Evolutionary conservation across 495 filamentous ascomycete genomes (phyloP).

Genomic region (Neurospora sp.): DNA sequence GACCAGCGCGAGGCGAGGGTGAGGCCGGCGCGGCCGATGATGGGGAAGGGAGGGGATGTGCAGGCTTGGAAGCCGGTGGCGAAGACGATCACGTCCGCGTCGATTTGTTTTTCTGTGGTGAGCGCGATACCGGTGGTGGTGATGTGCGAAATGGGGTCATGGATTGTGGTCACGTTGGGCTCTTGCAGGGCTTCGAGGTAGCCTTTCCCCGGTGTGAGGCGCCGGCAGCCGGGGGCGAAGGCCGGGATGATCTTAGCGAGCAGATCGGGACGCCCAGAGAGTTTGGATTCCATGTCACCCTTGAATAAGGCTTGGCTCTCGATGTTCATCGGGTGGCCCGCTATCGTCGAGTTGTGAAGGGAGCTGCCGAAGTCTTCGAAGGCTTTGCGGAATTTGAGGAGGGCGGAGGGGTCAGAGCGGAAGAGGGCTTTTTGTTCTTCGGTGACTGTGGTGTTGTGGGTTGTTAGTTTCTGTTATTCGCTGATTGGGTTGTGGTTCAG

Average conservation of each 20-base stretch:
- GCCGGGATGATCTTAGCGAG: constrained; percentile 37
- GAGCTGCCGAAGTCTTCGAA: constrained; percentile 30
- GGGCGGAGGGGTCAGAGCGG: constrained; percentile 17
- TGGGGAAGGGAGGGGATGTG: constrained; percentile 48
- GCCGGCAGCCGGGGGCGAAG: constrained; percentile 58
- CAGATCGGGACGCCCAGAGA: constrained; percentile 27
- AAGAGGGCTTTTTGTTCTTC: constrained; percentile 24
- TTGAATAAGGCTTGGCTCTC: constrained; percentile 13
- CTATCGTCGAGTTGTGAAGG: constrained; percentile 28
- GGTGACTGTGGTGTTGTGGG: constrained; percentile 17
- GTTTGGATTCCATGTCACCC: constrained; percentile 21
- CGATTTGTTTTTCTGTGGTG: constrained; percentile 21
- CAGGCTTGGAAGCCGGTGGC: constrained; percentile 57
- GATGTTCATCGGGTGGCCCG: constrained; percentile 22
- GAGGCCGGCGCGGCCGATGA: constrained; percentile 41
- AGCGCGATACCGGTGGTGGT: constrained; percentile 36
- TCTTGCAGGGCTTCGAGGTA: constrained; percentile 59
- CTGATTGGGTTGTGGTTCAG: neutral
- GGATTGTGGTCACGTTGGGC: constrained; percentile 52
- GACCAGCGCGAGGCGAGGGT: constrained; percentile 40
- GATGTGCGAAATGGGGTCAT: constrained; percentile 41
- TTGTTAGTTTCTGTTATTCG: neutral
- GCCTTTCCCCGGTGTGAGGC: constrained; percentile 61
- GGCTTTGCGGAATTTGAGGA: constrained; percentile 28
- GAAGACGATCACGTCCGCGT: constrained; percentile 48